These are phyloP conservation scores for Citeromyces nyonsensis DNA, from an alignment of 805 yeast genomes.

Conservation along the genomic window DNA sequence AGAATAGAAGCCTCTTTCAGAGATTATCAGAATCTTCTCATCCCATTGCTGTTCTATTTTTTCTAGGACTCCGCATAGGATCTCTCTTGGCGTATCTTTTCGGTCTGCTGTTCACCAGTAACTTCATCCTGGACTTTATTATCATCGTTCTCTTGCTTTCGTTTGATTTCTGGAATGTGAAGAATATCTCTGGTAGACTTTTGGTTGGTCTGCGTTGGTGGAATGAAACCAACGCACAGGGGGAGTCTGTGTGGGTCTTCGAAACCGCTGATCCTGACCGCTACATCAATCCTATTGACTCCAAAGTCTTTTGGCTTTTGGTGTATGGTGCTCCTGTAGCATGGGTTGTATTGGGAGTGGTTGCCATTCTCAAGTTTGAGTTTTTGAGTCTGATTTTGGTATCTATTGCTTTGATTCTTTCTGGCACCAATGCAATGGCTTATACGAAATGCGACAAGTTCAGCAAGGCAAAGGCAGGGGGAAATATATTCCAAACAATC, in stretches of 20 bases:
- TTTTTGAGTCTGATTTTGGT: constrained; percentile 52
- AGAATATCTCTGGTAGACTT: constrained; percentile 80
- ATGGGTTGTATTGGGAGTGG: constrained; percentile 62
- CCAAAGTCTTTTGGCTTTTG: constrained; percentile 76
- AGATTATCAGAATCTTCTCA: constrained; percentile 59
- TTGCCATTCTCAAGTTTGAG: constrained; percentile 70
- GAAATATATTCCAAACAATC: constrained; percentile 27
- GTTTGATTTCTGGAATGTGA: constrained; percentile 88
- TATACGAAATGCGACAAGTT: constrained; percentile 88
- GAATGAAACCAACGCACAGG: constrained; percentile 64
- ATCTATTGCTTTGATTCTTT: constrained; percentile 51
- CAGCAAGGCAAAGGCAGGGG: constrained; percentile 63
- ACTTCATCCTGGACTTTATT: constrained; percentile 66
- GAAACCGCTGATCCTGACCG: constrained; percentile 67
- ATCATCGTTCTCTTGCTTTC: constrained; percentile 61
- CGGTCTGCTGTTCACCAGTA: constrained; percentile 53
- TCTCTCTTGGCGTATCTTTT: constrained; percentile 56
- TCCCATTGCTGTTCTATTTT: constrained; percentile 63
- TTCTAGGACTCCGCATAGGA: constrained; percentile 41
- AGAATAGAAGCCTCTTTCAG: constrained; percentile 18
- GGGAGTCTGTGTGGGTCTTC: constrained; percentile 73
- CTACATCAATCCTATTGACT: constrained; percentile 79
- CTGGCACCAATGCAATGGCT: constrained; percentile 76
- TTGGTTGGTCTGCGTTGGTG: constrained; percentile 94
- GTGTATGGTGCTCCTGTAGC: constrained; percentile 59